phyloP scores from a whole-genome alignment of 345 rosid genomes.

The Dipteronia sinensis region DNA sequence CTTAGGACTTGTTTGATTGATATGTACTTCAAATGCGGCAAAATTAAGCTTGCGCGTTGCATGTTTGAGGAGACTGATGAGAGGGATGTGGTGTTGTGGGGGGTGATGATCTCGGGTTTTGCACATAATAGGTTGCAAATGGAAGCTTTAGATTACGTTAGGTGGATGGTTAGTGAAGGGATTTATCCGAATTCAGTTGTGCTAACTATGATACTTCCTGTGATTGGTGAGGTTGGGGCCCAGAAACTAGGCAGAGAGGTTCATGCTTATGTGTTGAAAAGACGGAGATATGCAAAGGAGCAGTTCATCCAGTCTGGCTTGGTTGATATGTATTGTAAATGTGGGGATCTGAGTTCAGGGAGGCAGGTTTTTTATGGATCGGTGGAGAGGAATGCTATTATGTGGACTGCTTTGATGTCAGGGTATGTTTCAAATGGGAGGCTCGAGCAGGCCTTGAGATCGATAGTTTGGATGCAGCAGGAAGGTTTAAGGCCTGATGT shows the following conservation, averaged over 20 bases:
- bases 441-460: slow-evolving; percentile 82
- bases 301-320: slow-evolving; percentile 66
- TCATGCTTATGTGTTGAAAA: slow-evolving; percentile 69
- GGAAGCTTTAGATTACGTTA: slow-evolving; percentile 64
- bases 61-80: slow-evolving; percentile 71
- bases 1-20: slow-evolving; percentile 75
- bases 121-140: slow-evolving; percentile 64
- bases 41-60: slow-evolving; percentile 53
- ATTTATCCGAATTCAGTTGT: slow-evolving; percentile 68
- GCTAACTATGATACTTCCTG: slow-evolving; percentile 64
- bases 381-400: slow-evolving; percentile 60
- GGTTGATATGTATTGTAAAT: slow-evolving; percentile 86
- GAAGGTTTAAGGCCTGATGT: slow-evolving; percentile 82
- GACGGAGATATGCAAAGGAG: slow-evolving; percentile 46
- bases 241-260: slow-evolving; percentile 67
- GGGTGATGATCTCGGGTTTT: slow-evolving; percentile 83
- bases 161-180: slow-evolving; percentile 72
- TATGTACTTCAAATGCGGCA: slow-evolving; percentile 82
- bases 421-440: slow-evolving; percentile 78
- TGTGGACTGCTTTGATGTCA: slow-evolving; percentile 92
- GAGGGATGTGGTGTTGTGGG: slow-evolving; percentile 78
- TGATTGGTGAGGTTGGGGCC: slow-evolving; percentile 63
- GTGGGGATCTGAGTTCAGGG: slow-evolving; percentile 70
- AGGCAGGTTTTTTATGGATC: slow-evolving; percentile 71
- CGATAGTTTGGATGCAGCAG: slow-evolving; percentile 92